Evolutionary conservation across 2,329 filamentous ascomycete genomes (phyloP), one percentile per base, ranked within the genome.

Genomic region (Chaetomium globosum): DNA sequence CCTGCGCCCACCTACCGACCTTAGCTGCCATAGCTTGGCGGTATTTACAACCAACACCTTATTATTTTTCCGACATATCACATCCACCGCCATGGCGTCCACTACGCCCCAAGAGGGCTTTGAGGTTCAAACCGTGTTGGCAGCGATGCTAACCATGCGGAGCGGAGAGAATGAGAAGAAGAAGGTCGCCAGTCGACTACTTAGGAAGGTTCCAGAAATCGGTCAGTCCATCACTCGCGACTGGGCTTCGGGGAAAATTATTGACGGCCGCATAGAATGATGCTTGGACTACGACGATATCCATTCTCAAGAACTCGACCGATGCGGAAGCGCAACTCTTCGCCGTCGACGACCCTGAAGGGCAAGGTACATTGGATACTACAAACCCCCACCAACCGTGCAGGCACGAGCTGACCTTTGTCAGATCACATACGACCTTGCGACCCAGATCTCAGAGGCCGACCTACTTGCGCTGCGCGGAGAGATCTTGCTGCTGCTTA

Each of bases 121-220:
- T 80, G 86, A 87, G 79, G 91, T 92, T 69, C 78, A 80, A 54
- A 82, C 83, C 75, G 92, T 99, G 72, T 84, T 98, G 73, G 88
- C 90, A 72, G 95, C 94, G 69, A 89, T 98, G 79, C 86, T 89
- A 75, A 95, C 93, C 69, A 97, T 99, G 93, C 89, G 93, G 76
- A 91, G 89, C 79, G 90, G 88, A 71, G 88, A 94, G 75, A 86
- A 90, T 74, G 85, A 89, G 75, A 98, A 98, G 82, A 89, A 90
- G 77, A 90, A 93, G 78, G 93, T 92, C 66, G 93, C 97, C 97
- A 76, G 75, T 76, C 72, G 88, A 94, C 76, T 99, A 89, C 77
- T 84, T 99, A 67, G 91, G 96, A 80, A 89, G 87, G 73, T 99
- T 98, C 80, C 95, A 99, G 85, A 99, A 99, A 87, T 98, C 95